These are phyloP conservation scores for Hibiscus tridactylites DNA, from an alignment of 345 rosid species.

Conservation along the genomic window DNA sequence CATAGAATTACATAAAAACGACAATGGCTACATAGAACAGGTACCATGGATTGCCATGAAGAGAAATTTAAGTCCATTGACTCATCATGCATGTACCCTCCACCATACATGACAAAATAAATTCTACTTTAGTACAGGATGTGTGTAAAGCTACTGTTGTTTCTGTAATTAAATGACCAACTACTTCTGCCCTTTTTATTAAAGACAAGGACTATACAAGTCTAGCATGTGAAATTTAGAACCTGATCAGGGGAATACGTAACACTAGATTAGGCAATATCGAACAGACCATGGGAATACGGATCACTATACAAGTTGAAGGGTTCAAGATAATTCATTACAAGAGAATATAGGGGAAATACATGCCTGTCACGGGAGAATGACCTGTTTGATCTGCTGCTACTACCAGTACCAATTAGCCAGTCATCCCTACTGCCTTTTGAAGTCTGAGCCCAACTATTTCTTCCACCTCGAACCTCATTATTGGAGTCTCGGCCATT, in stretches of 20 bases:
- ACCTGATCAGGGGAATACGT: neutral
- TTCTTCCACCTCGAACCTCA: constrained; percentile 47
- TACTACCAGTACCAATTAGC: constrained; percentile 51
- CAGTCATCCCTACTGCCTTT: constrained; percentile 62
- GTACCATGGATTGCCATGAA: neutral
- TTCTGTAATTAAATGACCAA: neutral
- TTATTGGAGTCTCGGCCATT: constrained; percentile 43
- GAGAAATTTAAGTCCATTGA: neutral
- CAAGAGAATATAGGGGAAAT: neutral
- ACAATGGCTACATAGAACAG: neutral
- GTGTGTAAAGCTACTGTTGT: neutral
- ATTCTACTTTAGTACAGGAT: neutral
- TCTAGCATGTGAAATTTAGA: too few relatives aligned
- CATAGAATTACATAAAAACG: neutral
- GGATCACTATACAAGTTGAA: neutral
- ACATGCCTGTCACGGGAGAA: constrained; percentile 53
- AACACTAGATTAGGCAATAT: neutral
- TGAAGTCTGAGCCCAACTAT: constrained; percentile 48
- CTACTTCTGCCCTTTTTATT: neutral
- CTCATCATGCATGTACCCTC: neutral
- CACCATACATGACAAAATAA: neutral
- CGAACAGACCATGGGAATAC: neutral
- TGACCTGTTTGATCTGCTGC: constrained; percentile 39
- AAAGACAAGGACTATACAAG: too few relatives aligned
- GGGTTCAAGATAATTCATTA: neutral